These are phyloP conservation scores for Aspergillus hiratsukae DNA, from an alignment of 2,329 filamentous ascomycete species.

Conservation along the genomic window DNA sequence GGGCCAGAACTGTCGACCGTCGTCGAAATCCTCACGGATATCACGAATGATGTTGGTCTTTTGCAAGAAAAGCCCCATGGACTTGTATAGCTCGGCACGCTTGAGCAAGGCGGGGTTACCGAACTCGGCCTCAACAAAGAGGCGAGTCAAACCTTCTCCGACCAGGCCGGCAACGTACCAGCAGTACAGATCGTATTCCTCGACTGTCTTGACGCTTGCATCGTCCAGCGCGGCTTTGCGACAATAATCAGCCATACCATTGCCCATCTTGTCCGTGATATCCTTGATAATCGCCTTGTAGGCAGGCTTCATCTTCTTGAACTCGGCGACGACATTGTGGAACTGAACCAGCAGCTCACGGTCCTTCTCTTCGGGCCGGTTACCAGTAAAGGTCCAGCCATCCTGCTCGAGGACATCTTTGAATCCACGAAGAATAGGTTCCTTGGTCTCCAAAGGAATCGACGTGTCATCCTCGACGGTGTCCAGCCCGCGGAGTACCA, in stretches of 20 bases:
- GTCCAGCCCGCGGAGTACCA: constrained; percentile 84
- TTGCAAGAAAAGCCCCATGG: constrained; percentile 95
- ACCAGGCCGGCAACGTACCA: constrained; percentile 99
- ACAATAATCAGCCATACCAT: constrained; percentile 96
- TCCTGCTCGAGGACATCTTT: constrained; percentile 72
- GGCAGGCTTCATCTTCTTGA: constrained; percentile 77
- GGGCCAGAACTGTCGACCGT: constrained; percentile 89
- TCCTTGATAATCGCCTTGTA: constrained; percentile 88
- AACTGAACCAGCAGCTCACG: constrained; percentile 89
- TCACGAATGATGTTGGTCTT: constrained; percentile 99
- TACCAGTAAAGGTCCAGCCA: constrained; percentile 86
- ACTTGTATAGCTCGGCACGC: constrained; percentile 76
- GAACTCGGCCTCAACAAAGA: constrained; percentile 83
- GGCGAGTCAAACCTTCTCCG: constrained; percentile 81
- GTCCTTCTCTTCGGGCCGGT: constrained; percentile 89
- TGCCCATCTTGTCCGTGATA: constrained; percentile 90
- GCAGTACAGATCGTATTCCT: constrained; percentile 95
- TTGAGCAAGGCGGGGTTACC: constrained; percentile 81
- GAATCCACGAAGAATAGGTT: constrained; percentile 80
- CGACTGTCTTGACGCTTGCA: constrained; percentile 74
- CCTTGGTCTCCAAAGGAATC: constrained; percentile 73
- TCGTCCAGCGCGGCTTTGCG: constrained; percentile 75
- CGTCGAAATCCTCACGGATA: constrained; percentile 81
- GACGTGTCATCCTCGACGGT: constrained; percentile 99
- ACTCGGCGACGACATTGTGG: constrained; percentile 77